Evolutionary conservation across 2,329 filamentous ascomycete species (phyloP), one percentile per base, ranked within the genome.

Genomic region (Malbranchea zuffiana): DNA sequence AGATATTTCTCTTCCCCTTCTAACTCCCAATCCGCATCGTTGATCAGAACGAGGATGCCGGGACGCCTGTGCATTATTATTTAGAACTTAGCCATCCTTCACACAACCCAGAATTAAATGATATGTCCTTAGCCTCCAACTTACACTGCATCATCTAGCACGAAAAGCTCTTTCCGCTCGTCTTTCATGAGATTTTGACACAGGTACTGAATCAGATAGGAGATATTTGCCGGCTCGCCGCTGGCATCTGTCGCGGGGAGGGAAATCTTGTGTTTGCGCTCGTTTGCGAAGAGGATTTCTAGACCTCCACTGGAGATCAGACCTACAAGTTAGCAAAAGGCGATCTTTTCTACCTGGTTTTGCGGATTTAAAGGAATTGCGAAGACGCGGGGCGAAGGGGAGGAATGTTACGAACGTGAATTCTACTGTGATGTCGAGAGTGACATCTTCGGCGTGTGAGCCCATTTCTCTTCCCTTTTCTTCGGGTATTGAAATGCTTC

Each of bases 11-110:
- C 86, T 62, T 96, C 88, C 12, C 87, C 90, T 62, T 96, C 90
- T 8, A 98, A 74, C 60, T 96, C 90, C 90, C 90, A 98, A 59
- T 98, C 90, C 17, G 86, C 84, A 51, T 98, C 90, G 56, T 98
- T 98, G 60, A 98, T 93, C 40, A 98, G 71, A 18, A 95, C 88
- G 28, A 98, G 74, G 57, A 98, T 94, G 2, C 90, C 90, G 4
- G 90, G 90, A 36, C 90, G 86, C 43, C 88, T 96, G 17, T n/a
- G 12, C 35, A 35, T 49, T 43, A 47, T 51, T 35, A 55, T 50
- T 16, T 30, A 42, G 49, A 31, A 50, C 42, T 47, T 32, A 46
- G 46, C 27, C 32, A 41, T 35, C 3, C 20, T 26, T 15, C 13
- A 11, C 37, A 21, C 39, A 25, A 11, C 15, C 18, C 10, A 11